Evolutionary conservation across 805 yeast genomes (phyloP), one percentile per base, ranked within the genome.

Genomic region (Kluyveromyces dobzhanskii): DNA sequence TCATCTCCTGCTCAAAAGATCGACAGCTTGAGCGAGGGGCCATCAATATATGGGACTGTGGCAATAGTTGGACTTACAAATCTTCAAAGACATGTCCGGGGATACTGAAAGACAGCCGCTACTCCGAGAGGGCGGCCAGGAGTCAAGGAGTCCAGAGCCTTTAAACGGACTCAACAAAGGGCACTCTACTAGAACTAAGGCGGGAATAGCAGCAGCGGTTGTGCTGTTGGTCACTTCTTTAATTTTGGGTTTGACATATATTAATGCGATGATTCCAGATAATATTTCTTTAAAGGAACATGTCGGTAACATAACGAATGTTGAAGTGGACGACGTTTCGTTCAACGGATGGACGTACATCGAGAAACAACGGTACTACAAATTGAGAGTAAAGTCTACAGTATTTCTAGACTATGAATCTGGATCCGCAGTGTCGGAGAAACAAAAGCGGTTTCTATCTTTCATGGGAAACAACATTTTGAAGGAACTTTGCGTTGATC

Each of bases 301-400:
- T 35, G 14, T 18, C 13, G 26, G 31, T 8, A 27, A 35, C 16
- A 44, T 56, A 10, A 50, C 63, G 3, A 39, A 51, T 17, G 41
- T 53, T 17, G 29, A 54, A 21, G 28, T 58, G 3, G 31, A 38
- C 1, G 47, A 46, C 11, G 36, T 57, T 7, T 47, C 46, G 19
- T 30, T 57, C 8, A 59, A 56, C 29, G 63, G 62, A 1, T 58
- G 63, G 63, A 42, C 41, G 6, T 32, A 46, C 32, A 43, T 48
- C 25, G 54, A 53, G 21, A 39, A 37, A 2, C 56, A 59, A 3
- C 48, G 49, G 30, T 32, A 49, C 17, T 27, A 35, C 18, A 43
- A 39, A 34, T 13, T 43, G 13, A 18, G 36, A 14, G 38, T 40
- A 2, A 32, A 37, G 34, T 18, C 38, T 3, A 25, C 33, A 9